Conservation (phyloP, 306 rosid species). For the Prunus mongolica region DNA sequence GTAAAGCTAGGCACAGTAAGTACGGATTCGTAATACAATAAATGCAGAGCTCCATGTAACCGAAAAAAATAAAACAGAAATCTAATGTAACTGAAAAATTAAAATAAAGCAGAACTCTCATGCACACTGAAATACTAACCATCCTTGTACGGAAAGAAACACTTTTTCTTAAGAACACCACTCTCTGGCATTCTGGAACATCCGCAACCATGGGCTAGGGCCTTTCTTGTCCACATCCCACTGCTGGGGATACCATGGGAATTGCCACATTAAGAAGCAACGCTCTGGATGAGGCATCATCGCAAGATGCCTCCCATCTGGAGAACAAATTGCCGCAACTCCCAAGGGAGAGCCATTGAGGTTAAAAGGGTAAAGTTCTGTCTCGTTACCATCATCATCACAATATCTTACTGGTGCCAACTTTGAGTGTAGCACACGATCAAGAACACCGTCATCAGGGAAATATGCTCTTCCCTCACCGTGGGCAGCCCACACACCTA, state of each 20-base stretch:
- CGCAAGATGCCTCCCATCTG: slow-evolving; percentile 90
- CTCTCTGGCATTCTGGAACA: slow-evolving; percentile 69
- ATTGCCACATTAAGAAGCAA: slow-evolving; percentile 96
- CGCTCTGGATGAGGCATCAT: slow-evolving; percentile 99
- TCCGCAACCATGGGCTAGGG: slow-evolving; percentile 88
- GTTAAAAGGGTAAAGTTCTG: slow-evolving; percentile 82
- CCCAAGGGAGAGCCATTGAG: slow-evolving; percentile 86
- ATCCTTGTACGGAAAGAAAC: too few relatives aligned
- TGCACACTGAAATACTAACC: not conserved
- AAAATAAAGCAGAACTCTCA: not conserved
- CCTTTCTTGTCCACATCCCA: slow-evolving; percentile 79
- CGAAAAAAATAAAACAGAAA: not conserved
- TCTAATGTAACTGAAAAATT: too few relatives aligned
- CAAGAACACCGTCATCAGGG: slow-evolving; percentile 68
- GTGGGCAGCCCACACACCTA: slow-evolving; percentile 91
- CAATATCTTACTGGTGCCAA: slow-evolving; percentile 82
- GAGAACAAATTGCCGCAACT: slow-evolving; percentile 85
- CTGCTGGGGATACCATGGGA: slow-evolving; percentile 84
- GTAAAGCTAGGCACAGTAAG: too few relatives aligned
- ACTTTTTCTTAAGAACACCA: slow-evolving; percentile 5
- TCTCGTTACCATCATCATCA: slow-evolving; percentile 76
- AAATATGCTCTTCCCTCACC: slow-evolving; percentile 91
- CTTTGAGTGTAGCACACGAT: slow-evolving; percentile 51
- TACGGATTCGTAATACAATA: too few relatives aligned
- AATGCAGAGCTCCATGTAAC: not conserved